phyloP scores from a whole-genome alignment of 306 rosid genomes.

The Rosa persica region DNA sequence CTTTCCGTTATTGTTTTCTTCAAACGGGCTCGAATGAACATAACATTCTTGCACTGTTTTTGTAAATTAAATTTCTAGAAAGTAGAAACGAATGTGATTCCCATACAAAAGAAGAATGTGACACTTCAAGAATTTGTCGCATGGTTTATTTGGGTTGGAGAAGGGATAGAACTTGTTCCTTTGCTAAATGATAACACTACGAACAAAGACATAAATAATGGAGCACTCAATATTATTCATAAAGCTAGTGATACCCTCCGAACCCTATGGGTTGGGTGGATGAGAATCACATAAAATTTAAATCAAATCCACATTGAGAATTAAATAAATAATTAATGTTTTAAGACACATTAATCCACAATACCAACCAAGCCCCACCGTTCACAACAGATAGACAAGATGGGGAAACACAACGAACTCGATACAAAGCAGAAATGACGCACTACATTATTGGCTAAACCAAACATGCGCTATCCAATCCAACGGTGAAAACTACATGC shows the following conservation, averaged over 20 bases:
- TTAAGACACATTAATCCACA: constrained; percentile 17
- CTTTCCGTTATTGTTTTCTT: neutral
- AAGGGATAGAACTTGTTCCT: neutral
- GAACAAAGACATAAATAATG: neutral
- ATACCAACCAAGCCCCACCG: constrained; percentile 7
- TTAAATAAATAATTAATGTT: neutral
- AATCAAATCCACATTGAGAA: constrained; percentile 13
- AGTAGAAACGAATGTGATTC: neutral
- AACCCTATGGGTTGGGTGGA: neutral
- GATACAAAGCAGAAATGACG: neutral
- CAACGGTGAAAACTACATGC: constrained; percentile 11
- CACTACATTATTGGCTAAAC: constrained; percentile 8
- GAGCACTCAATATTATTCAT: neutral
- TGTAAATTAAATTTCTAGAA: neutral
- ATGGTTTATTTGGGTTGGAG: neutral
- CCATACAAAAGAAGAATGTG: neutral
- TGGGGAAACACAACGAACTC: neutral
- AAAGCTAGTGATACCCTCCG: neutral
- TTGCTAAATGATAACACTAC: constrained; percentile 1
- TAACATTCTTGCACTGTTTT: neutral
- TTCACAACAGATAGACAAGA: constrained; percentile 4
- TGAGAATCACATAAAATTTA: neutral
- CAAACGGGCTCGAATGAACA: neutral
- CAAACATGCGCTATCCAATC: constrained; percentile 4
- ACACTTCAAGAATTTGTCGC: neutral